A percentile compares a stretch with the other conserved stretches of the same genome.
Conservation (phyloP, 805 yeast species). For the Metschnikowia matae region DNA sequence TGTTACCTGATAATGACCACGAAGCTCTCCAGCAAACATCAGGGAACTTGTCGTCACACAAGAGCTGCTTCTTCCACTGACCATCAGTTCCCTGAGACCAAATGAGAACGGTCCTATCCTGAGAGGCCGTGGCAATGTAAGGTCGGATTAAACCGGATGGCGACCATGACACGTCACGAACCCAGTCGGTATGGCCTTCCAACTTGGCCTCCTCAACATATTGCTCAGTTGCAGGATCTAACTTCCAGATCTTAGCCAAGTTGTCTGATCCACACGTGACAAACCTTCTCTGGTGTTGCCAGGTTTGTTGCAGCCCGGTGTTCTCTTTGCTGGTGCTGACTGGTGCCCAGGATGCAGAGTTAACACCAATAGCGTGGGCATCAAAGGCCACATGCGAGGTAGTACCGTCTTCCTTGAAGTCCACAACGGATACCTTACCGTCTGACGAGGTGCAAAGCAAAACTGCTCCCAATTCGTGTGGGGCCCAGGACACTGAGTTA, state of each 20-base stretch:
- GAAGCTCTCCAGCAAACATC: slow-evolving; percentile 98
- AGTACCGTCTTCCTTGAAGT: slow-evolving; percentile 85
- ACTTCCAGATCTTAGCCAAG: slow-evolving; percentile 86
- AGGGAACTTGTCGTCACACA: slow-evolving; percentile 80
- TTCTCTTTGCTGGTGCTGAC: slow-evolving; percentile 34
- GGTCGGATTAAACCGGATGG: slow-evolving; percentile 83
- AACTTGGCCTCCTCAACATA: slow-evolving; percentile 73
- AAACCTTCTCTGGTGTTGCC: slow-evolving; percentile 54
- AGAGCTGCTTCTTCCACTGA: slow-evolving; percentile 75
- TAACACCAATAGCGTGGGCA: slow-evolving; percentile 93
- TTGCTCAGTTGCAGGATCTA: slow-evolving; percentile 48
- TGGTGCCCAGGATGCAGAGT: slow-evolving; percentile 95
- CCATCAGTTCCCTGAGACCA: slow-evolving; percentile 82
- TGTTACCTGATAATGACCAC: slow-evolving; percentile 95
- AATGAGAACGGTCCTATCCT: slow-evolving; percentile 88
- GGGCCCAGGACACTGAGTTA: slow-evolving; percentile 94
- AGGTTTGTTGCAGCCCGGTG: slow-evolving; percentile 7
- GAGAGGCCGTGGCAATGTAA: slow-evolving; percentile 94
- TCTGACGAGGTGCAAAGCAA: slow-evolving; percentile 89
- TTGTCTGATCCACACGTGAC: slow-evolving; percentile 96
- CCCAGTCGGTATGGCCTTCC: slow-evolving; percentile 96
- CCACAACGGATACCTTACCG: slow-evolving; percentile 87
- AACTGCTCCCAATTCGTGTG: slow-evolving; percentile 93
- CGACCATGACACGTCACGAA: slow-evolving; percentile 97
- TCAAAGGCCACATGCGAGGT: slow-evolving; percentile 57